A percentile compares a stretch with the other conserved stretches of the same genome.
phyloP scores from a whole-genome alignment of 768 basidiomycete genomes.

The Serpula lacrymans region DNA sequence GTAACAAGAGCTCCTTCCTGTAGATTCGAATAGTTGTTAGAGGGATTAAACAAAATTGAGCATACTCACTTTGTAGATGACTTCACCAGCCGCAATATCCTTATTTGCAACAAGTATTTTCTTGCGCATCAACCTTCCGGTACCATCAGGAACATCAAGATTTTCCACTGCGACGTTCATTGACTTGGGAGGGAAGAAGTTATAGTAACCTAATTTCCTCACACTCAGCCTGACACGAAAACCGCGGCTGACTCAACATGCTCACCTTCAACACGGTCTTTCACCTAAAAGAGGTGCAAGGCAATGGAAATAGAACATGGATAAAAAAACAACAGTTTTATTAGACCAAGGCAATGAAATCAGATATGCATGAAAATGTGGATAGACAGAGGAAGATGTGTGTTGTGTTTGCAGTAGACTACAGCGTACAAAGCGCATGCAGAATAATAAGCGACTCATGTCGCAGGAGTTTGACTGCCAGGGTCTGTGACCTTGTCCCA shows the following conservation, averaged over 20 bases:
- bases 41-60: slow-evolving; percentile 1
- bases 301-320: slow-evolving; percentile 15
- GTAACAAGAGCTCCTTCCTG: slow-evolving; percentile 76
- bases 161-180: slow-evolving; percentile 63
- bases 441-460: slow-evolving; percentile 21
- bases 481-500: slow-evolving; percentile 87
- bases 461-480: slow-evolving; percentile 50
- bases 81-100: slow-evolving; percentile 67
- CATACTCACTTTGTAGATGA: slow-evolving; percentile 66
- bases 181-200: slow-evolving; percentile 69
- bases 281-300: slow-evolving; percentile 45
- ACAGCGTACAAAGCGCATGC: slow-evolving; percentile 26
- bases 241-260: slow-evolving; percentile 13
- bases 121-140: slow-evolving; percentile 31
- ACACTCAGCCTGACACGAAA: slow-evolving; percentile 15
- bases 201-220: slow-evolving; percentile 61
- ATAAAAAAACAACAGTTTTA: slow-evolving; percentile 44
- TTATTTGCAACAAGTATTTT: slow-evolving; percentile 61
- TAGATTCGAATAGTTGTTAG: slow-evolving; percentile 5
- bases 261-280: slow-evolving; percentile 75
- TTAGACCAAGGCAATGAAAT: slow-evolving; percentile 48
- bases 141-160: slow-evolving; percentile 20
- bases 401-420: slow-evolving; percentile 19
- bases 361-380: slow-evolving; percentile 12
- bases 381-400: slow-evolving; percentile 13